Evolutionary conservation across 2,329 filamentous ascomycete species (phyloP), one percentile per base, ranked within the genome.

Genomic region (Talaromyces atroroseus): DNA sequence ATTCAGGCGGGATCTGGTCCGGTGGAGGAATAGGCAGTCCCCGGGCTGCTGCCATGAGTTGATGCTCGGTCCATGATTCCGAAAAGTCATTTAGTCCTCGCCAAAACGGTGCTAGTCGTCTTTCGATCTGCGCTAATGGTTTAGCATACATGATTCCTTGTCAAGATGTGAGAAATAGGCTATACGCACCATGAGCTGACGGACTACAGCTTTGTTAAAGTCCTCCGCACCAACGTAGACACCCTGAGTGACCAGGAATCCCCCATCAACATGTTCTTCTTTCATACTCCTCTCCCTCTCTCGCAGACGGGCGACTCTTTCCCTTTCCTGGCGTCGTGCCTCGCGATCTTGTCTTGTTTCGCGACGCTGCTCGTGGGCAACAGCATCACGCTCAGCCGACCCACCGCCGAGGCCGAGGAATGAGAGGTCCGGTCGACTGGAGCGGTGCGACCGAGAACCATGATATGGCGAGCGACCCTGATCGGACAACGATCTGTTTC

Each of bases 311-410:
- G 83, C 80, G 16, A 82, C 77, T 47, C 90, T 85, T 71, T 97
- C 92, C 66, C 85, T 88, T 71, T 96, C 92, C 55, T 90, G 76
- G 60, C 87, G 88, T 60, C 92, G 82, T 20, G 90, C 90, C 70
- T 99, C 94, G 44, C 90, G 83, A 74, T 97, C 94, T 64, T 92
- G 89, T 68, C 87, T 92, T 7, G 91, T 96, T 75, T 97, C 92
- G 58, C 90, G 83, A 57, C 90, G 86, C 44, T 80, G 75, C 64
- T 85, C 82, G 2, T 79, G 69, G 6, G 75, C 69, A 12, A 75
- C 68, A n/a, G 72, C 68, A 61, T 82, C 80, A 64, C 78, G 72
- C 58, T 82, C 77, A 61, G 71, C 65, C 62, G 67, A 72, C 5
- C 50, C 46, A 54, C 74, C 71, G 42, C 78, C 77, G 10, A 86